phyloP scores from a whole-genome alignment of 345 rosid species.

The Eucalyptus erythrocorys region DNA sequence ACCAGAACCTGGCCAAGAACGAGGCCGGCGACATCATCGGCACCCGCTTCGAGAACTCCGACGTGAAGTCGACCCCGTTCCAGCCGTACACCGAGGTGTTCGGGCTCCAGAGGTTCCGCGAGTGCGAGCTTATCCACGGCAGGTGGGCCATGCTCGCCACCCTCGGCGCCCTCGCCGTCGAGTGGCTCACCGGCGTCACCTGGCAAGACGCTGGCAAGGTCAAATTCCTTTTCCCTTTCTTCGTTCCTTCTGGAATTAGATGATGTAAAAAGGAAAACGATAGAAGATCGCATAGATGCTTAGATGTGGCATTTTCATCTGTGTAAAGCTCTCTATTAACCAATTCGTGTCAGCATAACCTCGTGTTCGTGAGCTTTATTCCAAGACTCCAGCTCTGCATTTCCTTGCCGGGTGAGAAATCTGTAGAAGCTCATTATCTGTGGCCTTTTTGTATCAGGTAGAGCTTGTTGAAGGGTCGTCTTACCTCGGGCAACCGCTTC shows the following conservation, averaged over 20 bases:
- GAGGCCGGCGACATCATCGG: constrained; percentile 44
- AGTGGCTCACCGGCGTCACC: constrained; percentile 66
- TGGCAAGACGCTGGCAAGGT: constrained; percentile 91
- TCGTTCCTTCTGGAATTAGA: background rate
- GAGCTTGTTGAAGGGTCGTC: constrained; percentile 90
- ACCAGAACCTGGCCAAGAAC: constrained; percentile 69
- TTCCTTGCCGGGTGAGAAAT: background rate
- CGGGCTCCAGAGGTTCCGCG: constrained; percentile 68
- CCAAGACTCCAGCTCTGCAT: background rate
- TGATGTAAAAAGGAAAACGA: background rate
- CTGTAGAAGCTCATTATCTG: background rate
- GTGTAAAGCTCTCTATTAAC: background rate
- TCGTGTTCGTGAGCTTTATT: background rate
- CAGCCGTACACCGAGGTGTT: constrained; percentile 73
- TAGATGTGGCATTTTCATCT: no score
- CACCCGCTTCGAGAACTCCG: constrained; percentile 29
- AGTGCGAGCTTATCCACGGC: constrained; percentile 74
- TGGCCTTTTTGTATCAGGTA: constrained; percentile 26
- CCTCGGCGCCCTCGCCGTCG: constrained; percentile 60
- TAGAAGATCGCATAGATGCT: no score
- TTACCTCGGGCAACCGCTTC: constrained; percentile 85
- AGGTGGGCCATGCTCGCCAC: constrained; percentile 84
- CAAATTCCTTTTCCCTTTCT: background rate
- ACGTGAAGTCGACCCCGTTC: constrained; percentile 53
- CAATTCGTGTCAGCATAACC: background rate